Percentiles rank a stretch among this genome's conserved stretches.
Conservation (phyloP, 2,329 filamentous ascomycete species). For the Reticulascus tulasneorum region DNA sequence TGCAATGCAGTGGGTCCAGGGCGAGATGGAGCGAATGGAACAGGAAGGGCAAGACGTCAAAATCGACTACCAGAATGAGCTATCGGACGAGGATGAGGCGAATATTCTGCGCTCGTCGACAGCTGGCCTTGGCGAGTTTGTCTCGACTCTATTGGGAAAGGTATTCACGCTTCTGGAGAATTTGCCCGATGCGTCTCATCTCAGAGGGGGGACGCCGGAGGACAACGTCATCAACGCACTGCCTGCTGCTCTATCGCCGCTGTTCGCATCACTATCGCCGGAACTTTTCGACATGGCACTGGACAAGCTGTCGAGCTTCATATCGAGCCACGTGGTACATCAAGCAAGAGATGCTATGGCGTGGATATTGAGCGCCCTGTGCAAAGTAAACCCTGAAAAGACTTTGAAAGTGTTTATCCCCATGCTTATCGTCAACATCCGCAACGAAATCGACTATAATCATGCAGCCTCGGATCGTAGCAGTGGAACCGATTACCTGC, state of each 20-base stretch:
- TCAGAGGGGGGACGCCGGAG: slow-evolving; percentile 87
- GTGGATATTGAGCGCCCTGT: slow-evolving; percentile 93
- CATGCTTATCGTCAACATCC: slow-evolving; percentile 85
- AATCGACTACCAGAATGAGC: slow-evolving; percentile 77
- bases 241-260: slow-evolving; percentile 82
- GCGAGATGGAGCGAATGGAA: slow-evolving; percentile 89
- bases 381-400: slow-evolving; percentile 93
- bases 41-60: slow-evolving; percentile 78
- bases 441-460: slow-evolving; percentile 95
- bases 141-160: slow-evolving; percentile 84
- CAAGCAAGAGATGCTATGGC: slow-evolving; percentile 97
- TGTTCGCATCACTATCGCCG: slow-evolving; percentile 86
- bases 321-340: slow-evolving; percentile 91
- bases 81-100: slow-evolving; percentile 82
- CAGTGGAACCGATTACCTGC: slow-evolving; percentile 87
- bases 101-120: slow-evolving; percentile 90
- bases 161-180: slow-evolving; percentile 96
- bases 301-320: slow-evolving; percentile 88
- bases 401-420: slow-evolving; percentile 87
- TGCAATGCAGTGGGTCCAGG: slow-evolving; percentile 89
- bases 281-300: slow-evolving; percentile 90
- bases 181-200: slow-evolving; percentile 81
- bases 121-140: slow-evolving; percentile 87
- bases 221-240: slow-evolving; percentile 96
- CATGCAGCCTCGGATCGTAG: slow-evolving; percentile 92